Percentiles rank a stretch among this genome's conserved stretches.
Evolutionary conservation across 257 asterid genomes (phyloP).

Genomic region (Solanum medicagineum): DNA sequence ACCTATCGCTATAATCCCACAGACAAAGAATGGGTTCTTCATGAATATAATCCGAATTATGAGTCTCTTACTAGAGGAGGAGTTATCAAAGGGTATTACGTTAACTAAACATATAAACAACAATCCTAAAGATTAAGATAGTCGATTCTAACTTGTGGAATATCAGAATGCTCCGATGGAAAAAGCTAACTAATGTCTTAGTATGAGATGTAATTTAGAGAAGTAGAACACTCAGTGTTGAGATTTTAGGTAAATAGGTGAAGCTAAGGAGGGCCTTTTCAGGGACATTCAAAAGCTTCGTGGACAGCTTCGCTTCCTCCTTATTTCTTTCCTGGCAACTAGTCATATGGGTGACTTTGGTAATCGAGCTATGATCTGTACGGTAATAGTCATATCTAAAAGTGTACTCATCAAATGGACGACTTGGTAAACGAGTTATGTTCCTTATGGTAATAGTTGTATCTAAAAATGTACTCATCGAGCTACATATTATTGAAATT

Average conservation of each 20-base stretch:
- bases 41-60: slow-evolving; percentile 48
- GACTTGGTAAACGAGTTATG: not conserved
- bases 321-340: not conserved
- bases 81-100: slow-evolving; percentile 47
- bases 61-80: slow-evolving; percentile 70
- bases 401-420: not conserved
- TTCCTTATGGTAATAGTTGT: not conserved
- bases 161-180: not conserved
- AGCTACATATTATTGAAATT: not conserved
- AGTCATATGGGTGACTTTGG: not conserved
- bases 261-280: not conserved
- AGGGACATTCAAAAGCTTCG: not conserved
- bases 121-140: not conserved
- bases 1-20: slow-evolving; percentile 25
- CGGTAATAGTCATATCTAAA: not conserved
- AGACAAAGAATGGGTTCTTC: slow-evolving; percentile 2
- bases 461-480: not conserved
- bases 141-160: not conserved
- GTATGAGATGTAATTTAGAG: not conserved
- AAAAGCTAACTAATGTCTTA: not conserved
- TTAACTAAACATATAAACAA: slow-evolving; percentile 11
- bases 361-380: not conserved
- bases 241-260: not conserved
- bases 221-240: not conserved
- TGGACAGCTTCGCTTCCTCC: not conserved